These are phyloP conservation scores for Coniochaeta prunicola DNA, from an alignment of 2,329 filamentous ascomycete species.

Conservation along the genomic window DNA sequence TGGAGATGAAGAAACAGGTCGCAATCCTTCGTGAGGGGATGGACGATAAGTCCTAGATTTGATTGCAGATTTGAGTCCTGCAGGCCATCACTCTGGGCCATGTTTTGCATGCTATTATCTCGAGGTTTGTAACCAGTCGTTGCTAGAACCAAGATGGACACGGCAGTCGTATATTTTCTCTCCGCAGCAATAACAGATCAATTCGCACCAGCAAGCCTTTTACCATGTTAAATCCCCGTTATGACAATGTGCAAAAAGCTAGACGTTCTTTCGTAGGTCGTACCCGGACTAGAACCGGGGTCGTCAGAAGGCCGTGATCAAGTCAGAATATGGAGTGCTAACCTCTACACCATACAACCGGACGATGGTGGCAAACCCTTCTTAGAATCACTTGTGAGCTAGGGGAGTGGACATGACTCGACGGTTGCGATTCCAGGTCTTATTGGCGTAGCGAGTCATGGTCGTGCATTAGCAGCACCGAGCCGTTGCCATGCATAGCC, in stretches of 20 bases:
- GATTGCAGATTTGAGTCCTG: too few relatives aligned
- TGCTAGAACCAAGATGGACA: too few relatives aligned
- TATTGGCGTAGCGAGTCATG: background rate
- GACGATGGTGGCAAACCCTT: background rate
- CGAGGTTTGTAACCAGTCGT: too few relatives aligned
- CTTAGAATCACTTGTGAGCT: background rate
- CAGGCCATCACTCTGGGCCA: too few relatives aligned
- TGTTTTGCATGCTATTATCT: too few relatives aligned
- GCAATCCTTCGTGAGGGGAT: conserved; percentile 53
- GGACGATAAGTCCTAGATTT: conserved; percentile 21
- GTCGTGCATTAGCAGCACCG: background rate
- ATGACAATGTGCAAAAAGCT: background rate
- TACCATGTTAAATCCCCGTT: too few relatives aligned
- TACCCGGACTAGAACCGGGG: conserved; percentile 1
- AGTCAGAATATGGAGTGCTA: conserved; percentile 1
- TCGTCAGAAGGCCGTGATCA: background rate
- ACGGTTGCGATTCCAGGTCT: background rate
- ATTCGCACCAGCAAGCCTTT: too few relatives aligned
- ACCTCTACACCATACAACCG: conserved; percentile 1
- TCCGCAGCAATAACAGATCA: too few relatives aligned
- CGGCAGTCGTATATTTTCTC: too few relatives aligned
- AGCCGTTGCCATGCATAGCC: background rate
- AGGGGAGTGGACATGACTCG: background rate
- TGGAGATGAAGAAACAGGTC: conserved; percentile 57
- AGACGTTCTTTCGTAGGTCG: background rate